Evolutionary conservation across 495 filamentous ascomycete species (phyloP).

Genomic region (Sphaerosporella brunnea): DNA sequence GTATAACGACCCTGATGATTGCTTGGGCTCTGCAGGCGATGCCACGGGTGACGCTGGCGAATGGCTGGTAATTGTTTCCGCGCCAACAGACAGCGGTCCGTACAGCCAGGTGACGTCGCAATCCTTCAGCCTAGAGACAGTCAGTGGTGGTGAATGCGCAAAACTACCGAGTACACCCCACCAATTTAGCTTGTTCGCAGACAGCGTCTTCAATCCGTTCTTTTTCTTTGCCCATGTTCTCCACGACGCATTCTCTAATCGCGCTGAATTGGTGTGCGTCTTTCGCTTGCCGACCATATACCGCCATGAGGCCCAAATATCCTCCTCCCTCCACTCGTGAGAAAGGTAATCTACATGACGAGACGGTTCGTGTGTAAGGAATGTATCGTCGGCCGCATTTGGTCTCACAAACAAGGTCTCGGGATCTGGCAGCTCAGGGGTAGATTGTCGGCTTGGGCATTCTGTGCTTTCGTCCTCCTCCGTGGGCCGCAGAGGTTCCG

Average conservation of each 20-base stretch:
- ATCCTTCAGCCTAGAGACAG: slow-evolving; percentile 64
- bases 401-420: slow-evolving; percentile 12
- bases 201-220: slow-evolving; percentile 65
- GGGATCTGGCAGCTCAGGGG: slow-evolving; percentile 3
- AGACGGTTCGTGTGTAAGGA: slow-evolving; percentile 58
- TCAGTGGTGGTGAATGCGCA: slow-evolving; percentile 10
- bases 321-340: slow-evolving; percentile 88
- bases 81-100: slow-evolving; percentile 65
- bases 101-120: slow-evolving; percentile 97
- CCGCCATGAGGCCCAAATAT: slow-evolving; percentile 95
- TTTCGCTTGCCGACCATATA: slow-evolving; percentile 65
- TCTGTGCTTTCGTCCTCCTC: not conserved
- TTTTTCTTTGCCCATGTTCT: slow-evolving; percentile 92
- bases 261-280: slow-evolving; percentile 59
- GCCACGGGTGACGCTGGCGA: slow-evolving; percentile 36
- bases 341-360: slow-evolving; percentile 93
- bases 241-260: slow-evolving; percentile 95
- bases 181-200: slow-evolving; percentile 82
- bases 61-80: slow-evolving; percentile 28
- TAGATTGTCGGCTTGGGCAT: slow-evolving; percentile 4
- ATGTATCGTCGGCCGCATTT: slow-evolving; percentile 58
- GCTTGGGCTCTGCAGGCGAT: slow-evolving; percentile 27
- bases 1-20: slow-evolving; percentile 22
- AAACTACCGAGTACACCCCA: slow-evolving; percentile 29
- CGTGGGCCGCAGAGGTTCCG: not conserved